A percentile compares a stretch with the other conserved stretches of the same genome.
phyloP scores from a whole-genome alignment of 1,284 basidiomycete genomes.

The Rhodotorula sp. region DNA sequence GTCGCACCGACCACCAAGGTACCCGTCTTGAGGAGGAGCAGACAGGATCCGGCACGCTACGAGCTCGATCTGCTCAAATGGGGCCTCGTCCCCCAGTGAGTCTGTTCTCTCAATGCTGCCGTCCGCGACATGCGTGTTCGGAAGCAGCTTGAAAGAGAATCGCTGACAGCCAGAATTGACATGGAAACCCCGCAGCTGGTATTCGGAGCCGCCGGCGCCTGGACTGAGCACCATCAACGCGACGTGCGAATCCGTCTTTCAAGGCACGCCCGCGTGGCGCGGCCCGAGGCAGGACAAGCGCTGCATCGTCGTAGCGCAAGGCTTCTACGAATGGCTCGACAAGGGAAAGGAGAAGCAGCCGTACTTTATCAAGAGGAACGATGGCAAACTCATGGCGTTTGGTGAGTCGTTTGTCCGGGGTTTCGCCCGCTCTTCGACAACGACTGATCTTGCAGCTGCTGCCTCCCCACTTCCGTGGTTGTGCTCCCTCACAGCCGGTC shows the following conservation, averaged over 20 bases:
- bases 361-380: constrained; percentile 70
- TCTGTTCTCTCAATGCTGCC: not conserved
- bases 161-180: not conserved
- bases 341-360: constrained; percentile 70
- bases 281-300: constrained; percentile 56
- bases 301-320: constrained; percentile 75
- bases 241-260: constrained; percentile 74
- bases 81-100: constrained; percentile 69
- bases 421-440: not conserved
- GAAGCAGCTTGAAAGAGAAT: no score
- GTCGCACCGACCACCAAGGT: constrained; percentile 67
- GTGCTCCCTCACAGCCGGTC: constrained; percentile 66
- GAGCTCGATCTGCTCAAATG: constrained; percentile 77
- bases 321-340: constrained; percentile 89
- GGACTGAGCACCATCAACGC: constrained; percentile 84
- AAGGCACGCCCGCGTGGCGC: constrained; percentile 50
- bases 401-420: constrained; percentile 1
- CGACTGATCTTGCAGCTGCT: not conserved
- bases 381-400: constrained; percentile 59
- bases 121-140: no score
- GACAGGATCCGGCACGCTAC: constrained; percentile 16
- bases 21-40: constrained; percentile 57
- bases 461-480: not conserved
- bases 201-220: constrained; percentile 63
- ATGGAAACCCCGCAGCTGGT: constrained; percentile 58